Evolutionary conservation across 73 alveolate species (phyloP), one percentile per base, ranked within the genome.

Genomic region (Halteria grandinella): DNA sequence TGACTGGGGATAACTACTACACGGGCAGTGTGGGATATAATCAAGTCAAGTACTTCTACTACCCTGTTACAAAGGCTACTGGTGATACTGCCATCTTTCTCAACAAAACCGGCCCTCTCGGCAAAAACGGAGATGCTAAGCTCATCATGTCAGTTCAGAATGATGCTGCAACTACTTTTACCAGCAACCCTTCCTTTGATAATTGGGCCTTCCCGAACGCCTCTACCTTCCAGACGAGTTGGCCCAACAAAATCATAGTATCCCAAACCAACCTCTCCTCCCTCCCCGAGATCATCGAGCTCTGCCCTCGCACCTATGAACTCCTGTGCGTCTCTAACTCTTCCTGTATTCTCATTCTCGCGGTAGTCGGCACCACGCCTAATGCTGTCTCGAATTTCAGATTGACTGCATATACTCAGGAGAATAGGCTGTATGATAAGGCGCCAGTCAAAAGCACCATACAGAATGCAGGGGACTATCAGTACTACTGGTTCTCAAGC

Each of bases 71-170:
- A 18, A 45, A 28, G 23, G 8, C 3, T 4, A 45, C 83, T 12
- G 80, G 80, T 1, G 83, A 70, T 48, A 21, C 50, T 57, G 71
- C 55, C 6, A 50, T 70, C 11, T 10, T 50, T 12, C 59, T 70
- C 12, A 70, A 70, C 33, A 70, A 70, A 39, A 50, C 83, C 50
- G 59, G 43, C 8, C 5, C 21, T 17, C 45, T 14, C 7, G 66
- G 66, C 3, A 6, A 66, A 33, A 66, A 66, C 36, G 83, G 83
- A 15, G 83, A 70, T n/a, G n/a, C n/a, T n/a, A n/a, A n/a, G n/a
- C n/a, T n/a, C n/a, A n/a, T n/a, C n/a, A n/a, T n/a, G n/a, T n/a
- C n/a, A n/a, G n/a, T n/a, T n/a, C n/a, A n/a, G n/a, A n/a, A n/a
- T n/a, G n/a, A n/a, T n/a, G n/a, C n/a, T n/a, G n/a, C n/a, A n/a